A percentile compares a stretch with the other conserved stretches of the same genome.
These are phyloP conservation scores for Posidonia oceanica DNA, from an alignment of 116 monocot genomes.

Conservation along the genomic window DNA sequence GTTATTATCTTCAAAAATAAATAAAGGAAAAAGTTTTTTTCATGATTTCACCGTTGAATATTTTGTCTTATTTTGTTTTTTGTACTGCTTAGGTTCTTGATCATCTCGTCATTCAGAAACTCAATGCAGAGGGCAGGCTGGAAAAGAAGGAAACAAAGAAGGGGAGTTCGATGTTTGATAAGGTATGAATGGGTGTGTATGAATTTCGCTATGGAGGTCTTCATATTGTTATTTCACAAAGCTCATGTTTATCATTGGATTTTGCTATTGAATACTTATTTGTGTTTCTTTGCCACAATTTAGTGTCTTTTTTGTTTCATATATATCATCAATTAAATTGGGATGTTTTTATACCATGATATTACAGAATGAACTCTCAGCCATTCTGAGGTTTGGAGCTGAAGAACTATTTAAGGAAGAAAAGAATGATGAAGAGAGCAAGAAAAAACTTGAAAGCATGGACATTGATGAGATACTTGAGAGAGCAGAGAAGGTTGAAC, in stretches of 20 bases:
- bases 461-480: constrained; percentile 99
- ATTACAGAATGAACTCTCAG: constrained; percentile 94
- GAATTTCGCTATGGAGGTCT: no score
- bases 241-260: no score
- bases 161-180: constrained; percentile 90
- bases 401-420: constrained; percentile 98
- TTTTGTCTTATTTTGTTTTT: not conserved
- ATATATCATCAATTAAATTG: not conserved
- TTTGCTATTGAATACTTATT: no score
- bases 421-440: constrained; percentile 92
- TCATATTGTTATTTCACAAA: no score
- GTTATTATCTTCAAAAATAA: not conserved
- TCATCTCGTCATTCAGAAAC: constrained; percentile 96
- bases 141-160: constrained; percentile 99
- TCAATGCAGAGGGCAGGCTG: constrained; percentile 94
- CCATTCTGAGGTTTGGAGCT: constrained; percentile 92
- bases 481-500: constrained; percentile 91
- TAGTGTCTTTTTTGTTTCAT: not conserved
- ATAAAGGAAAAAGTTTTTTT: not conserved
- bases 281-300: not conserved
- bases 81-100: constrained; percentile 62
- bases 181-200: constrained; percentile 29
- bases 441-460: constrained; percentile 77
- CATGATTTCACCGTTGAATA: not conserved
- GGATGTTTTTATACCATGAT: not conserved